Evolutionary conservation across 345 rosid species (phyloP).

Genomic region (Gossypium raimondii): DNA sequence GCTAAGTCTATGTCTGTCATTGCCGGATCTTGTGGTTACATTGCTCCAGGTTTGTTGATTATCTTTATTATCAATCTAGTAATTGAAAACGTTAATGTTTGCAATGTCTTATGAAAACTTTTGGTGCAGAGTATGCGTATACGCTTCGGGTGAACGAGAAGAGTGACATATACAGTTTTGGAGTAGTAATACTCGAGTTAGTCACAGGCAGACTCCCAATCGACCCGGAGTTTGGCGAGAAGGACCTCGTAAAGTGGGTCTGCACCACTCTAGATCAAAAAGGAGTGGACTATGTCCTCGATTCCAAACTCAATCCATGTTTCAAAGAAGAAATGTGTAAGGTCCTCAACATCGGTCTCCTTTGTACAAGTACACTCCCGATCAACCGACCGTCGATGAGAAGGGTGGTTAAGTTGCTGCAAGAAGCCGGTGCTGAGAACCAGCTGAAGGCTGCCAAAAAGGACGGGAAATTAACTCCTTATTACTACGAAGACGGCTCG

Average conservation of each 20-base stretch:
- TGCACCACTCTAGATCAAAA: slow-evolving; percentile 72
- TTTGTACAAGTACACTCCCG: slow-evolving; percentile 82
- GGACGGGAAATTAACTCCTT: slow-evolving; percentile 85
- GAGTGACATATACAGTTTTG: slow-evolving; percentile 98
- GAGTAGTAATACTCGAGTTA: slow-evolving; percentile 88
- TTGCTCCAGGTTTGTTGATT: slow-evolving; percentile 83
- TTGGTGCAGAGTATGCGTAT: slow-evolving; percentile 85
- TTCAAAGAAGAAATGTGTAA: slow-evolving; percentile 82
- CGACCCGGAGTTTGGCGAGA: slow-evolving; percentile 87
- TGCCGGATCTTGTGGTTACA: slow-evolving; percentile 98
- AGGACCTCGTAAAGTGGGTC: slow-evolving; percentile 93
- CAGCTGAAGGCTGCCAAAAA: slow-evolving; percentile 32
- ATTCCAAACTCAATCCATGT: slow-evolving; percentile 70
- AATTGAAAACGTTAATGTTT: no score
- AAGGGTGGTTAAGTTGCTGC: slow-evolving; percentile 86
- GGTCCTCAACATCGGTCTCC: slow-evolving; percentile 81
- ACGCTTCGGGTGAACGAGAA: slow-evolving; percentile 97
- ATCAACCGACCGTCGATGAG: slow-evolving; percentile 97
- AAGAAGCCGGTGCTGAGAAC: slow-evolving; percentile 56
- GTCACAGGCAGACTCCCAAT: slow-evolving; percentile 76
- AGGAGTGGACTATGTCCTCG: slow-evolving; percentile 75
- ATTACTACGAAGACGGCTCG: slow-evolving; percentile 77
- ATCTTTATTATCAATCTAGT: neutral
- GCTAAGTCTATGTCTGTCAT: slow-evolving; percentile 90
- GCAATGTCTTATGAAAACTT: neutral